Base-by-base conservation (phyloP, 2,329 filamentous ascomycete genomes). In the Sclerotiophoma versabilis region DNA sequence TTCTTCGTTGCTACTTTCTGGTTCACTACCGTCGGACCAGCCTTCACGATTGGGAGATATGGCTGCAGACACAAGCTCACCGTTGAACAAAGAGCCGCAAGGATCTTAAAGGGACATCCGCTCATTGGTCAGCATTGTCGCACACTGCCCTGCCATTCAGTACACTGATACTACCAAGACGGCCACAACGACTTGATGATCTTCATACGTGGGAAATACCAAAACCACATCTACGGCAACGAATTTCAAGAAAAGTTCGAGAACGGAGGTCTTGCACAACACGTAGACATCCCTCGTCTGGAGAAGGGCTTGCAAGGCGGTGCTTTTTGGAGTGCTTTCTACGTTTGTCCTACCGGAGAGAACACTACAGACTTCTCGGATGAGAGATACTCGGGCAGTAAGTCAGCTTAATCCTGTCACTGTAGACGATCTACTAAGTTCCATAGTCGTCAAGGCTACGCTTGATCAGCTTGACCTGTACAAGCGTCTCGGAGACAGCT, bases 311-410 rank as follows among this genome's bases (percentile, higher is more conserved):
- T 83, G 62, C 86, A 88, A 58, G 92, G 92, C 32, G 93, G 92
- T 49, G 87, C 90, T n/a, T 97, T 97, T 73, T 97, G 93, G 93
- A 93, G 89, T 70, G 91, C 95, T 9, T 98, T 83, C 66, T 86
- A 89, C 33, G 84, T 85, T 0, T 97, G 93, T 69, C 92, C 93
- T 0, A 20, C 53, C 11, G 68, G 68, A 6, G 56, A 39, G 23
- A 86, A 93, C 66, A 86, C 85, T 39, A 83, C 83, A 4, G 86
- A 96, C 74, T 92, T 91, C 68, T 89, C 88, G 0, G 84, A 92
- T 65, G 83, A 81, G 47, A 89, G 86, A 67, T 93, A 93, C 69
- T 84, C 83, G 5, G 74, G 81, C 7, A 87, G 87, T 90, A 76
- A 71, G 83, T 66, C 17, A 27, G 2, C 1, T 30, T 29, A 12